Evolutionary conservation across 2,329 filamentous ascomycete genomes (phyloP).

Genomic region (Talaromyces atroroseus): DNA sequence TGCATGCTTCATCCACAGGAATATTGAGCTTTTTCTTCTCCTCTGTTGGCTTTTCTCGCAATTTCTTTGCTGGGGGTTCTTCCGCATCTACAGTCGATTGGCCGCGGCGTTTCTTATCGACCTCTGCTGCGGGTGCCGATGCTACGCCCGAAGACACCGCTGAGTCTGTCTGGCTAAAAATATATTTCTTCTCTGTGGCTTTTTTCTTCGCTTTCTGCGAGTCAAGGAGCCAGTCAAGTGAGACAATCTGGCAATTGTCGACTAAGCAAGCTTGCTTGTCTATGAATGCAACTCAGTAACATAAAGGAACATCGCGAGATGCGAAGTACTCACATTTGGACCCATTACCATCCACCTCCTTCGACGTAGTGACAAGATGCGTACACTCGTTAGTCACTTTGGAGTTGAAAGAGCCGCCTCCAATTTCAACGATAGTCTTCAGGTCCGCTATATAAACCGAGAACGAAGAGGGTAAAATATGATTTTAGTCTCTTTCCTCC

Average conservation of each 20-base stretch:
- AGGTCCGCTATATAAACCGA: constrained; percentile 22
- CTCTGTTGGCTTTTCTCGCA: constrained; percentile 43
- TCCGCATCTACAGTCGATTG: constrained; percentile 15
- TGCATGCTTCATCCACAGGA: constrained; percentile 44
- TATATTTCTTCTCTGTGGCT: constrained; percentile 35
- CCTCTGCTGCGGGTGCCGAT: not conserved
- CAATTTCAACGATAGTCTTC: constrained; percentile 27
- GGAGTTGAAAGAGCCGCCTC: constrained; percentile 30
- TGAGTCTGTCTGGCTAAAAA: constrained; percentile 20
- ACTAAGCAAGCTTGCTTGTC: constrained; percentile 39
- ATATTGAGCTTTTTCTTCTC: constrained; percentile 40
- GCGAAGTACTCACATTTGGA: constrained; percentile 28
- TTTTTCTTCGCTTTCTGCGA: constrained; percentile 42
- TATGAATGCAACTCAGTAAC: not conserved
- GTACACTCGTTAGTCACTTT: constrained; percentile 30
- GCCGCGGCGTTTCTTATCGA: constrained; percentile 23
- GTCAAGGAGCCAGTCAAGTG: constrained; percentile 55
- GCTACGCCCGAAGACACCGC: constrained; percentile 4
- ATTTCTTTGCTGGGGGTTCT: constrained; percentile 29
- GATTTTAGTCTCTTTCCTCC: not conserved
- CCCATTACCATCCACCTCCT: constrained; percentile 31
- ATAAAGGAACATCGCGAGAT: not conserved
- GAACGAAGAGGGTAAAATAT: not conserved
- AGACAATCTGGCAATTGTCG: constrained; percentile 49
- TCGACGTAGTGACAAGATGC: constrained; percentile 34